These are phyloP conservation scores for Senna tora DNA, from an alignment of 306 rosid species.

Conservation along the genomic window DNA sequence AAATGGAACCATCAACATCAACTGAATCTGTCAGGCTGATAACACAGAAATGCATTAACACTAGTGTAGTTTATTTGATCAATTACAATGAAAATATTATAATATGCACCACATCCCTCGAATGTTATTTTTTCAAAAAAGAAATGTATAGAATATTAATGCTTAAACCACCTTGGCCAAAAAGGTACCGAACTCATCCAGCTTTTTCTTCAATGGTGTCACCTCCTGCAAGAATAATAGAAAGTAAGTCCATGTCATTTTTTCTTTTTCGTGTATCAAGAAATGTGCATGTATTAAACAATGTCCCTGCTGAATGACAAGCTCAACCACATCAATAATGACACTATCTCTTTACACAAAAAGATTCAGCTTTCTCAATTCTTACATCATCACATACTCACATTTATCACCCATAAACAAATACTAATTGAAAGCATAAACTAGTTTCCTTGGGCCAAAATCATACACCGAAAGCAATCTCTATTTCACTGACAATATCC, in stretches of 20 bases:
- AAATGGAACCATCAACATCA: slow-evolving; percentile 18
- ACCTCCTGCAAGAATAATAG: slow-evolving; percentile 72
- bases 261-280: slow-evolving; percentile 24
- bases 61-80: slow-evolving; percentile 25
- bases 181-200: slow-evolving; percentile 94
- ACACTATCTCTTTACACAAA: slow-evolving; percentile 6
- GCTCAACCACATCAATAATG: slow-evolving; percentile 27
- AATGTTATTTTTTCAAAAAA: background rate
- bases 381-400: slow-evolving; percentile 26
- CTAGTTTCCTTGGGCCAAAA: slow-evolving; percentile 23
- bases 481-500: slow-evolving; percentile 22
- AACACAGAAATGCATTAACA: slow-evolving; percentile 30
- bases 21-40: slow-evolving; percentile 25
- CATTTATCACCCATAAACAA: slow-evolving; percentile 20
- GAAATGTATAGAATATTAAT: background rate
- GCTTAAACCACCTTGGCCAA: slow-evolving; percentile 78
- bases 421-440: slow-evolving; percentile 22
- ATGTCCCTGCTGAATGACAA: slow-evolving; percentile 14
- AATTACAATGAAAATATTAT: slow-evolving; percentile 21
- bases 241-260: slow-evolving; percentile 28
- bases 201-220: slow-evolving; percentile 95
- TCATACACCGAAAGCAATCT: slow-evolving; percentile 15
- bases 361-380: slow-evolving; percentile 23
- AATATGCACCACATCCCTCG: background rate
- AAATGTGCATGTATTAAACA: slow-evolving; percentile 31